Evolutionary conservation across 345 rosid species (phyloP), one percentile per base, ranked within the genome.

Genomic region (Citrus cavaleriei): DNA sequence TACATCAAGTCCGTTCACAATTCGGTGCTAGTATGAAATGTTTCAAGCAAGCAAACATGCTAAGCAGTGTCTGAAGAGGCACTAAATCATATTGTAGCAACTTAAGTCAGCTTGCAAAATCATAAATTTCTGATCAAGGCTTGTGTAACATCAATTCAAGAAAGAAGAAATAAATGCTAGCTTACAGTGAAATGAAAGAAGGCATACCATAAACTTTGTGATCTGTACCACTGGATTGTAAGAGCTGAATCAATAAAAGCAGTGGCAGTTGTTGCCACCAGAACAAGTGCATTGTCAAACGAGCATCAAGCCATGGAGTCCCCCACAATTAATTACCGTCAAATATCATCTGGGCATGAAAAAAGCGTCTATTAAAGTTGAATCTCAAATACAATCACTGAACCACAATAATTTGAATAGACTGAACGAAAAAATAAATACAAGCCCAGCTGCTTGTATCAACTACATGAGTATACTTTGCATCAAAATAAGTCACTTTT

Each of bases 241-340:
- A 57, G n/a, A 86, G 82, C 68, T 88, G 88, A 73, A 84, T 35
- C 65, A 85, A 57, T 70, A 84, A 38, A 68, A 85, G 81, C 72
- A 87, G 84, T 12, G 77, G 83, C 83, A 87, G 79, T 18, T 76
- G 83, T 54, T 67, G 88, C 86, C 83, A 79, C 86, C 84, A 68
- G 81, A 81, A 76, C 75, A 86, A 76, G 76, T 42, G 74, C 88
- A 86, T 83, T 66, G 82, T 84, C 70, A 40, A 78, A 60, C 51
- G 73, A 46, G 64, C 79, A 78, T 85, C 78, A 81, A 80, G 77
- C 86, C 81, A 67, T 79, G 38, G 82, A 77, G 63, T 40, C 65
- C 59, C 74, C 66, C 14, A 4, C 60, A 59, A 35, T 54, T 72
- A 62, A 24, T 54, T 9, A 66, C 51, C 62, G 18, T 76, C 72